These are phyloP conservation scores for Botryosphaeria dothidea DNA, from an alignment of 2,329 filamentous ascomycete genomes.

Conservation along the genomic window DNA sequence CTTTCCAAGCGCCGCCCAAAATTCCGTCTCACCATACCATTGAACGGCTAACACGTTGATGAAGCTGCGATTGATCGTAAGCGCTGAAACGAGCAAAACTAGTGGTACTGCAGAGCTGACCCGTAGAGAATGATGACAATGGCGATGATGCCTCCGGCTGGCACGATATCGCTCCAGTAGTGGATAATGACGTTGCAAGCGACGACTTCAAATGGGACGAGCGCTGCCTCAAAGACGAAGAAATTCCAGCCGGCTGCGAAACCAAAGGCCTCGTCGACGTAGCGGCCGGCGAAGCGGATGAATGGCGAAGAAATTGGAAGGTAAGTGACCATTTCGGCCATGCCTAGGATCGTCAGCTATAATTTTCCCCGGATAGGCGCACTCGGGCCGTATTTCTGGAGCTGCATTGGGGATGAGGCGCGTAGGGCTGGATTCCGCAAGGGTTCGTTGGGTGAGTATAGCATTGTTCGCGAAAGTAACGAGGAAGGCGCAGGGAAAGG, in stretches of 20 bases:
- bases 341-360: slow-evolving; percentile 36
- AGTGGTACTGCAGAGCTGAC: too few species aligned
- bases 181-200: slow-evolving; percentile 74
- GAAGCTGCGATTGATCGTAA: slow-evolving; percentile 60
- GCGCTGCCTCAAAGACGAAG: slow-evolving; percentile 67
- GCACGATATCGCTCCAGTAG: slow-evolving; percentile 67
- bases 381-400: background rate
- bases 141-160: slow-evolving; percentile 60
- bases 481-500: background rate
- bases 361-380: background rate
- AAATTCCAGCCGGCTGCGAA: slow-evolving; percentile 75
- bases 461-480: too few species aligned
- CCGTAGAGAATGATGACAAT: slow-evolving; percentile 69
- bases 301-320: slow-evolving; percentile 77
- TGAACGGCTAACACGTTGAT: slow-evolving; percentile 72
- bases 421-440: slow-evolving; percentile 20
- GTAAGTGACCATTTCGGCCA: slow-evolving; percentile 77
- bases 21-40: slow-evolving; percentile 76
- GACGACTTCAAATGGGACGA: slow-evolving; percentile 69
- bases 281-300: slow-evolving; percentile 74
- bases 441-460: too few species aligned
- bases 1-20: slow-evolving; percentile 77
- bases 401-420: slow-evolving; percentile 24
- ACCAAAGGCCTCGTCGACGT: slow-evolving; percentile 73
- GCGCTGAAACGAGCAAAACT: slow-evolving; percentile 39